These are phyloP conservation scores for Thyridium curvatum DNA, from an alignment of 2,329 filamentous ascomycete species.

Conservation along the genomic window DNA sequence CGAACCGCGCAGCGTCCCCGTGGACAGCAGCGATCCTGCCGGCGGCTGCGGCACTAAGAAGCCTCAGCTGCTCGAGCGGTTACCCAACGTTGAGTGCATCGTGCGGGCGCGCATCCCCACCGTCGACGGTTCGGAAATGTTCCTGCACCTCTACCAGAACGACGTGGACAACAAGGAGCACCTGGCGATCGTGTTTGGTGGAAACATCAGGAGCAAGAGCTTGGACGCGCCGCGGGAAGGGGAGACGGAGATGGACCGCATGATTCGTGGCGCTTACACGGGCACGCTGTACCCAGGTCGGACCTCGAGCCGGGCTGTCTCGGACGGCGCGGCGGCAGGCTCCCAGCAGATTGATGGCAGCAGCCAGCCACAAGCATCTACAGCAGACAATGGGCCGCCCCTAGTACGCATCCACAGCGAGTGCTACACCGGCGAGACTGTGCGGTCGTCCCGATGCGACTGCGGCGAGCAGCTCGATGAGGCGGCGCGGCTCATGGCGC, in stretches of 20 bases:
- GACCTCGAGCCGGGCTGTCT: conserved; percentile 58
- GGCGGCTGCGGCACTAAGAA: conserved; percentile 57
- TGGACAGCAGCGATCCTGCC: conserved; percentile 51
- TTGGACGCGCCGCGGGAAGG: conserved; percentile 67
- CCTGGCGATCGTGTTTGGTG: conserved; percentile 92
- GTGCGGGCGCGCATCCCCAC: conserved; percentile 94
- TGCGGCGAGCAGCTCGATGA: conserved; percentile 98
- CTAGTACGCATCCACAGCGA: conserved; percentile 95
- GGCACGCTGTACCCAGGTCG: conserved; percentile 83
- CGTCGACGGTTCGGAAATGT: conserved; percentile 82
- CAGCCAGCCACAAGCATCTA: conserved; percentile 5
- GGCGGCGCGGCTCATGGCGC: conserved; percentile 85
- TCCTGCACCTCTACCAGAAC: conserved; percentile 90
- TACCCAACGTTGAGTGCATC: conserved; percentile 87
- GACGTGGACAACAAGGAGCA: conserved; percentile 93
- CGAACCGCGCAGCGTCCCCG: conserved; percentile 46
- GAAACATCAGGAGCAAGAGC: conserved; percentile 67
- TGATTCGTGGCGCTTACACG: conserved; percentile 90
- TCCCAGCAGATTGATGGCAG: conserved; percentile 11
- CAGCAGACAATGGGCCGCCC: conserved; percentile 39
- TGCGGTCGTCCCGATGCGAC: conserved; percentile 96
- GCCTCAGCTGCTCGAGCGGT: conserved; percentile 65
- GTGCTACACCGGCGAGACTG: conserved; percentile 97
- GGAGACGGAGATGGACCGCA: conserved; percentile 82
- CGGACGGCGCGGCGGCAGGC: conserved; percentile 27